Percentiles rank a stretch among this genome's conserved stretches.
Conservation (phyloP, 2,329 filamentous ascomycete species). For the Colletotrichum truncatum region DNA sequence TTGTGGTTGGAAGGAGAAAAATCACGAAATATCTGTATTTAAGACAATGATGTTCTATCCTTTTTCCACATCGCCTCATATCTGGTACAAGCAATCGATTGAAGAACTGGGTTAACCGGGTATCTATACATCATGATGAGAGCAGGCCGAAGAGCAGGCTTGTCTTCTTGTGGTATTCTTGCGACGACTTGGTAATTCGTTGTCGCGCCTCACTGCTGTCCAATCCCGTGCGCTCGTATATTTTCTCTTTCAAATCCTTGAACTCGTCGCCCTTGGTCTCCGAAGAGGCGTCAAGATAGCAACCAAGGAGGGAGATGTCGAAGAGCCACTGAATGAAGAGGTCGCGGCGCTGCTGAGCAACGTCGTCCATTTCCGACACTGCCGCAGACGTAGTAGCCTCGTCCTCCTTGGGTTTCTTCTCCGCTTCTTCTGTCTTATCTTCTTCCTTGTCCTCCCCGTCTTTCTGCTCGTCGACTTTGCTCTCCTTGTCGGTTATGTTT, state of each 20-base stretch:
- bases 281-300: conserved; percentile 49
- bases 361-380: conserved; percentile 16
- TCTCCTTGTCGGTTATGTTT: conserved; percentile 11
- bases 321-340: conserved; percentile 69
- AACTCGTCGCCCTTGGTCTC: conserved; percentile 41
- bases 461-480: conserved; percentile 25
- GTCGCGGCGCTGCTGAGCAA: conserved; percentile 48
- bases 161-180: conserved; percentile 86
- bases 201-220: conserved; percentile 55
- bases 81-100: neutral
- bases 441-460: conserved; percentile 3
- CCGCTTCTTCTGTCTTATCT: neutral
- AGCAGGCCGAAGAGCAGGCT: conserved; percentile 84
- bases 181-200: conserved; percentile 69
- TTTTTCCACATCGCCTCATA: neutral
- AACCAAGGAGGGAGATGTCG: conserved; percentile 62
- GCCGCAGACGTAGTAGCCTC: too few relatives aligned
- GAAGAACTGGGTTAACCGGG: neutral
- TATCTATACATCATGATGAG: conserved; percentile 45
- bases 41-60: neutral
- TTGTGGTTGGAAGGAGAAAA: neutral
- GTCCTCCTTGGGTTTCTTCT: conserved; percentile 5
- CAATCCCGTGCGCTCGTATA: conserved; percentile 57
- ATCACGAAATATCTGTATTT: neutral
- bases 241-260: conserved; percentile 54